phyloP scores from a whole-genome alignment of 2,329 filamentous ascomycete genomes.

The Fusarium sp. region DNA sequence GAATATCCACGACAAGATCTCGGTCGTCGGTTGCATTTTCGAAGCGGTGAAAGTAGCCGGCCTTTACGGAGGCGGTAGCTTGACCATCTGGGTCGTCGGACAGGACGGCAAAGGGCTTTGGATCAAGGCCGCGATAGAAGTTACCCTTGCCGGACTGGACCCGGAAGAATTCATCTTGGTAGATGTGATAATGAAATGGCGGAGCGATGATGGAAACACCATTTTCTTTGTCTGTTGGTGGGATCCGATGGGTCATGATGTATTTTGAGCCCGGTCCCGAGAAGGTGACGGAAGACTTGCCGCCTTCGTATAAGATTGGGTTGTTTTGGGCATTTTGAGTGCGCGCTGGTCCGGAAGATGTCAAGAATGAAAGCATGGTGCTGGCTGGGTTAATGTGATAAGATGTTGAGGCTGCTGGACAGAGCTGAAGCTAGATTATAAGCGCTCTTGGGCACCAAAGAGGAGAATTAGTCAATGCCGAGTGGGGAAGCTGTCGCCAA shows the following conservation, averaged over 20 bases:
- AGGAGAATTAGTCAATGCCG: not conserved
- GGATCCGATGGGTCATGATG: conserved; percentile 23
- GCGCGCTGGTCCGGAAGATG: not conserved
- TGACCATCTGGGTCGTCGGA: not conserved
- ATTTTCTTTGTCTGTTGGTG: not conserved
- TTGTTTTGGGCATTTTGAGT: conserved; percentile 7
- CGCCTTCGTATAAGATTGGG: conserved; percentile 1
- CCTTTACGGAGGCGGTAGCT: conserved; percentile 1
- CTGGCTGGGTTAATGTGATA: too few relatives aligned
- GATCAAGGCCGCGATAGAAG: conserved; percentile 1
- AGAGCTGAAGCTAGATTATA: not conserved
- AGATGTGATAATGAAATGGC: conserved; percentile 10
- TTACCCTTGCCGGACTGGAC: conserved; percentile 2
- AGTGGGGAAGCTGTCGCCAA: not conserved
- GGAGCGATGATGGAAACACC: conserved; percentile 3
- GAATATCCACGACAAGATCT: conserved; percentile 4
- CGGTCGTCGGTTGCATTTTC: not conserved
- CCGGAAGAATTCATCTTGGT: conserved; percentile 12
- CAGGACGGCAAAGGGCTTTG: not conserved
- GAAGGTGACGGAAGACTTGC: conserved; percentile 6
- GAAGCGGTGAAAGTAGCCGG: conserved; percentile 13
- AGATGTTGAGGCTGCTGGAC: too few relatives aligned
- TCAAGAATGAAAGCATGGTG: not conserved
- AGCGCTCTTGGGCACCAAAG: not conserved
- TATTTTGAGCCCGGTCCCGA: conserved; percentile 5